phyloP scores from a whole-genome alignment of 805 yeast genomes.

The Zygosaccharomyces bisporus region DNA sequence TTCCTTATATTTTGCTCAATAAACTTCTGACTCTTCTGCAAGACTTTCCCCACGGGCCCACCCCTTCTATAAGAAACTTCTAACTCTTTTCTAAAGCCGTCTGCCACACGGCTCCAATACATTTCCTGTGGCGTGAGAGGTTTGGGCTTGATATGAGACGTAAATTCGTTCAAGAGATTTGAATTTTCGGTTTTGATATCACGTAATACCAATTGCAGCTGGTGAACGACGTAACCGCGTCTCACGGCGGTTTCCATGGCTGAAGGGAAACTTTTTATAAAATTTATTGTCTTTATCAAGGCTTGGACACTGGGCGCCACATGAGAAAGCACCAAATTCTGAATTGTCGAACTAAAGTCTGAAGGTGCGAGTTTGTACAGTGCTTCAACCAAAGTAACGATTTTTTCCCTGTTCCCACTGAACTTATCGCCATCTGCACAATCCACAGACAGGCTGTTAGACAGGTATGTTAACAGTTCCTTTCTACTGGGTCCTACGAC shows the following conservation, averaged over 20 bases:
- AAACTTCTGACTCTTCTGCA: conserved; percentile 22
- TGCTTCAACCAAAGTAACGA: conserved; percentile 16
- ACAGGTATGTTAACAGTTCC: conserved; percentile 20
- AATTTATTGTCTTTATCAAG: conserved; percentile 29
- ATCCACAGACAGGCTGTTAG: conserved; percentile 17
- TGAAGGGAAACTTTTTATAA: conserved; percentile 26
- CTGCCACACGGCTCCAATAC: conserved; percentile 30
- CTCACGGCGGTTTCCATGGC: conserved; percentile 23
- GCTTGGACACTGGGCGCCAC: conserved; percentile 21
- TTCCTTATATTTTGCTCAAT: conserved; percentile 23
- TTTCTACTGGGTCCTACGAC: conserved; percentile 22
- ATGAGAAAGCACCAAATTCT: conserved; percentile 24
- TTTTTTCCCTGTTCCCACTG: conserved; percentile 10
- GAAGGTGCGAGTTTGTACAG: conserved; percentile 23
- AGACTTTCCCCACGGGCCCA: conserved; percentile 36
- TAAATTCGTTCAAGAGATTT: conserved; percentile 21
- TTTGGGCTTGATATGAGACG: conserved; percentile 17
- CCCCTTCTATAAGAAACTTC: conserved; percentile 34
- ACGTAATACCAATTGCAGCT: conserved; percentile 21
- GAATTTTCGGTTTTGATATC: conserved; percentile 16
- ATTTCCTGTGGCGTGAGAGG: conserved; percentile 20
- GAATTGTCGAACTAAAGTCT: conserved; percentile 24
- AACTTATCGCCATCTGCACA: conserved; percentile 14
- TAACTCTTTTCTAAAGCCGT: conserved; percentile 30
- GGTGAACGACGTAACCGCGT: conserved; percentile 16